Conservation (phyloP, 2,329 filamentous ascomycete species). For the Paraphoma sp. region DNA sequence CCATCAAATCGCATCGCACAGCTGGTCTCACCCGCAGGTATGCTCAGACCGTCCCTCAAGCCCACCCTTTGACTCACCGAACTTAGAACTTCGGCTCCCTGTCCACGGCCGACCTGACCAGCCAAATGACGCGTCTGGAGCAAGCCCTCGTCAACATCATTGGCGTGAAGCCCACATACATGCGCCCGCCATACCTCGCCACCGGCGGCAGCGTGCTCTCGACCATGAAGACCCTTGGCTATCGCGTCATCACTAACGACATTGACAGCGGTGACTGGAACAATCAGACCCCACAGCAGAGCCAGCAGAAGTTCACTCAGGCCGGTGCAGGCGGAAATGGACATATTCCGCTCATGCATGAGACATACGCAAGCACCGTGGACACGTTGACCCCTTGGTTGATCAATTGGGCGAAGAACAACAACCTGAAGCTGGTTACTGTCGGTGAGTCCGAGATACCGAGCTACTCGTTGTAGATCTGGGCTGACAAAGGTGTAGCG, state of each 20-base stretch:
- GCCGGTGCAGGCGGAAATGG: slow-evolving; percentile 44
- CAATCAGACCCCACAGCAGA: slow-evolving; percentile 39
- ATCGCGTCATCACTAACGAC: slow-evolving; percentile 44
- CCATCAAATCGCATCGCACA: slow-evolving; percentile 47
- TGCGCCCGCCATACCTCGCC: slow-evolving; percentile 46
- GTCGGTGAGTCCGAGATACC: slow-evolving; percentile 31
- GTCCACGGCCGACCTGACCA: slow-evolving; percentile 34
- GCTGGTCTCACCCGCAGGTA: slow-evolving; percentile 33
- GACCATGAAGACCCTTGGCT: slow-evolving; percentile 43
- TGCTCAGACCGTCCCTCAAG: neutral
- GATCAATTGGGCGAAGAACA: slow-evolving; percentile 47
- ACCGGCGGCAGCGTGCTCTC: slow-evolving; percentile 39
- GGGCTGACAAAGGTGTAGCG: neutral
- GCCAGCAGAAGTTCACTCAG: slow-evolving; percentile 39
- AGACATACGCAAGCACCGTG: slow-evolving; percentile 43
- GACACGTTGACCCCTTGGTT: slow-evolving; percentile 45
- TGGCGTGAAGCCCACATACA: slow-evolving; percentile 46
- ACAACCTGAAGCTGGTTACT: slow-evolving; percentile 44
- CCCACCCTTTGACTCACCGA: neutral
- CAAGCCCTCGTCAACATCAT: slow-evolving; percentile 46
- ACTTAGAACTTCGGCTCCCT: slow-evolving; percentile 42
- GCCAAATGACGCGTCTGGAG: slow-evolving; percentile 42
- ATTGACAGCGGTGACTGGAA: slow-evolving; percentile 46
- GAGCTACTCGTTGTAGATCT: no score
- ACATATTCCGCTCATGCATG: slow-evolving; percentile 45